Evolutionary conservation across 805 yeast species (phyloP).

Genomic region (Novakomyces olei): DNA sequence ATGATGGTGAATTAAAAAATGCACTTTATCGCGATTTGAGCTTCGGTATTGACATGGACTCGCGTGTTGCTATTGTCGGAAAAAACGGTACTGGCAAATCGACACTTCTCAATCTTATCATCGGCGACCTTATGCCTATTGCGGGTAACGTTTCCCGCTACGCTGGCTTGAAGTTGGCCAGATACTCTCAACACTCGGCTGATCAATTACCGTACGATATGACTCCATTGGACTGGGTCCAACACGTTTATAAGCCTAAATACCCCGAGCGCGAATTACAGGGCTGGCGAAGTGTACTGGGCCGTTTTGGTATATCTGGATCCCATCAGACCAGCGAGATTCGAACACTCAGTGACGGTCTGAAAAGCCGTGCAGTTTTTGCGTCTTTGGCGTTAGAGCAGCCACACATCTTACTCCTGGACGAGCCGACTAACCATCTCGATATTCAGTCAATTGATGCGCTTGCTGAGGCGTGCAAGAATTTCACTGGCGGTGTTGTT

Average conservation of each 20-base stretch:
- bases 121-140: constrained; percentile 79
- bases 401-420: constrained; percentile 84
- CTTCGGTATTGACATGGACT: constrained; percentile 98
- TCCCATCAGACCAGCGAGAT: constrained; percentile 96
- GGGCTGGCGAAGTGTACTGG: constrained; percentile 85
- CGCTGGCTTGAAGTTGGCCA: constrained; percentile 94
- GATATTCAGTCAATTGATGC: constrained; percentile 98
- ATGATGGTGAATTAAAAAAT: constrained; percentile 51
- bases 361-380: constrained; percentile 95
- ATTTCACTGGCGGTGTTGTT: constrained; percentile 92
- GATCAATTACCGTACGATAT: constrained; percentile 92
- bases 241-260: constrained; percentile 40
- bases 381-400: constrained; percentile 86
- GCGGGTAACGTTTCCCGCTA: constrained; percentile 91
- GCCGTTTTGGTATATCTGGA: constrained; percentile 96
- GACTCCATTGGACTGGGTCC: constrained; percentile 82
- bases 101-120: constrained; percentile 85
- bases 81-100: constrained; percentile 99
- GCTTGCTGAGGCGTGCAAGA: constrained; percentile 84
- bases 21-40: constrained; percentile 75
- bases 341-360: constrained; percentile 98
- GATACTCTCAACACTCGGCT: constrained; percentile 95
- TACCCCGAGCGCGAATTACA: constrained; percentile 88
- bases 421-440: constrained; percentile 99
- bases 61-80: constrained; percentile 91